phyloP scores from a whole-genome alignment of 2,329 filamentous ascomycete genomes.

The Rasamsonia emersonii region DNA sequence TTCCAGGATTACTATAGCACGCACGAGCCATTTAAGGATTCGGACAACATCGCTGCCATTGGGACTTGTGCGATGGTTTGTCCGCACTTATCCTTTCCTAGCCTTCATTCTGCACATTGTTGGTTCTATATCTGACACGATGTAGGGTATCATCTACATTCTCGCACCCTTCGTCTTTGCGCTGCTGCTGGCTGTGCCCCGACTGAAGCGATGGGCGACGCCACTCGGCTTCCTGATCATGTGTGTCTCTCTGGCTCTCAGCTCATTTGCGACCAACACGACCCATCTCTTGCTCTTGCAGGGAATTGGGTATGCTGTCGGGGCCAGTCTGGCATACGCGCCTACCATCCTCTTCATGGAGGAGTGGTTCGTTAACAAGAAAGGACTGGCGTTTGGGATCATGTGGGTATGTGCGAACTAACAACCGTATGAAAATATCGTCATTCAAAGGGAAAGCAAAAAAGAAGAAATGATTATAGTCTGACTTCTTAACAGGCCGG shows the following conservation, averaged over 20 bases:
- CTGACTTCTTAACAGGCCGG: conserved; percentile 16
- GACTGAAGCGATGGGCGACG: conserved; percentile 25
- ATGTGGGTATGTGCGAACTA: conserved; percentile 42
- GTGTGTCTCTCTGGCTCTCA: conserved; percentile 24
- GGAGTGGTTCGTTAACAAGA: conserved; percentile 46
- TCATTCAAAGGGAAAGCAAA: conserved; percentile 14
- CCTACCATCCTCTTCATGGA: conserved; percentile 43
- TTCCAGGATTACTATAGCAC: conserved; percentile 62
- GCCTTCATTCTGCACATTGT: no score
- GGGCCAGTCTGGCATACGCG: conserved; percentile 44
- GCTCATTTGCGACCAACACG: conserved; percentile 36
- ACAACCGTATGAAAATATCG: no score
- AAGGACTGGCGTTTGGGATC: conserved; percentile 45
- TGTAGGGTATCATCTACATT: conserved; percentile 31
- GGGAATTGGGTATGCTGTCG: conserved; percentile 37
- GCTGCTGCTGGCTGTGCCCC: conserved; percentile 29
- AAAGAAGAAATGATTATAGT: conserved; percentile 19
- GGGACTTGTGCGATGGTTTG: conserved; percentile 54
- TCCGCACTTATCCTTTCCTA: no score
- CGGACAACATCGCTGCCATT: conserved; percentile 49
- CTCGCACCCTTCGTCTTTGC: conserved; percentile 24
- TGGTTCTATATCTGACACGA: neutral
- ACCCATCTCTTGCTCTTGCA: conserved; percentile 38
- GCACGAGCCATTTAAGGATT: conserved; percentile 46
- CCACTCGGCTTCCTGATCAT: conserved; percentile 31